phyloP scores from a whole-genome alignment of 2,329 filamentous ascomycete genomes.

The Acrocalymma vagum region DNA sequence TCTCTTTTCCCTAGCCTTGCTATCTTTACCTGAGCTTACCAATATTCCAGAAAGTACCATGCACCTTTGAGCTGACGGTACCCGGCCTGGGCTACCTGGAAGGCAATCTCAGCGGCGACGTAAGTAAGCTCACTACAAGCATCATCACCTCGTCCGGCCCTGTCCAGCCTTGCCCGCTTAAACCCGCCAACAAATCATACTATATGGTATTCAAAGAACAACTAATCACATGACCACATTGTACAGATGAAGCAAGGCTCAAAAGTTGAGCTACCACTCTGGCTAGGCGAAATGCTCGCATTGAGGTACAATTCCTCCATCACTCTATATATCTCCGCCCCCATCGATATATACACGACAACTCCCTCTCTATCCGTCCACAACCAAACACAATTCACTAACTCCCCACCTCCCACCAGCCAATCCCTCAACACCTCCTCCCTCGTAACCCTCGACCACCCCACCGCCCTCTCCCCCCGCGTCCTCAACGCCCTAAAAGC shows the following conservation, averaged over 20 bases:
- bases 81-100: slow-evolving; percentile 89
- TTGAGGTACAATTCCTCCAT: slow-evolving; percentile 59
- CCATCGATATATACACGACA: slow-evolving; percentile 17
- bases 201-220: no score
- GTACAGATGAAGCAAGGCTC: slow-evolving; percentile 79
- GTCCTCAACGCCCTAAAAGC: slow-evolving; percentile 92
- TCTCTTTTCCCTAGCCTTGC: no score
- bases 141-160: no score
- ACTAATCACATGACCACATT: no score
- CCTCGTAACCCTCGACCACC: slow-evolving; percentile 78
- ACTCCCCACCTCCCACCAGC: slow-evolving; percentile 16
- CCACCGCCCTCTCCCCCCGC: slow-evolving; percentile 76
- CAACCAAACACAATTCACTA: no score
- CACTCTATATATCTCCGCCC: background rate
- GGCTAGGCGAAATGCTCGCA: slow-evolving; percentile 94
- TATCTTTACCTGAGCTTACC: slow-evolving; percentile 10
- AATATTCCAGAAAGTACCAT: slow-evolving; percentile 81
- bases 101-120: slow-evolving; percentile 74
- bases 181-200: no score
- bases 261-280: slow-evolving; percentile 83
- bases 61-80: slow-evolving; percentile 91
- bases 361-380: background rate
- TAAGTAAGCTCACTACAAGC: slow-evolving; percentile 41
- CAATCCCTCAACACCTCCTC: slow-evolving; percentile 47
- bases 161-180: no score